Conservation (phyloP, 148 eudicot genomes). For the Chenopodium formosanum region DNA sequence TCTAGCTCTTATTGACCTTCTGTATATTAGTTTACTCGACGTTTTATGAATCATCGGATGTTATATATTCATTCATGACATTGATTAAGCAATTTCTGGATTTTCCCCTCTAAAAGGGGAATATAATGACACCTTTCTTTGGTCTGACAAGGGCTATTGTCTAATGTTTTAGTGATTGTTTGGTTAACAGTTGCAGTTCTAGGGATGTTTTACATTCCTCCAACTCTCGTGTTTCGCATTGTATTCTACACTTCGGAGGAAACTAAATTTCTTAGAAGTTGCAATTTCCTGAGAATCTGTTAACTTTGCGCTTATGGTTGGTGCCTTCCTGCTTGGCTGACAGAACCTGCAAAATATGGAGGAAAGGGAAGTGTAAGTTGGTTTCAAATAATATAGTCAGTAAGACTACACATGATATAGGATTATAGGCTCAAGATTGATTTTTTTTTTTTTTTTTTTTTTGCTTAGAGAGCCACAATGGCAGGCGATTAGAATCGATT, state of each 20-base stretch:
- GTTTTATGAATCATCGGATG: slow-evolving; percentile 2
- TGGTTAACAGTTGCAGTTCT: background rate
- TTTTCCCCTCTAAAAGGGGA: background rate
- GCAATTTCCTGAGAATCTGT: background rate
- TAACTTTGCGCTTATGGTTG: background rate
- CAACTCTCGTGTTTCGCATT: too few relatives aligned
- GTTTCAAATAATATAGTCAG: too few relatives aligned
- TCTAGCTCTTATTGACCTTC: slow-evolving; percentile 1
- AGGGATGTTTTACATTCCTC: too few relatives aligned
- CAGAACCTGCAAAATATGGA: too few relatives aligned
- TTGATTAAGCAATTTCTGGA: slow-evolving; percentile 2
- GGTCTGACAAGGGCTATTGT: background rate
- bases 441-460: too few relatives aligned
- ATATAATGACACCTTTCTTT: background rate
- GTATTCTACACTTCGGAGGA: background rate
- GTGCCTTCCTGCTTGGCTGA: too few relatives aligned
- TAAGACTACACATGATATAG: too few relatives aligned
- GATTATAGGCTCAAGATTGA: too few relatives aligned
- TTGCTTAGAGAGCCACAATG: too few relatives aligned
- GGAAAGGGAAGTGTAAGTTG: too few relatives aligned
- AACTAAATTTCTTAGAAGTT: background rate
- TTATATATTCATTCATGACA: slow-evolving; percentile 22
- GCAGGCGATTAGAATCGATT: too few relatives aligned
- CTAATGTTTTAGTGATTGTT: background rate
- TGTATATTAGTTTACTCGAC: slow-evolving; percentile 27